phyloP scores from a whole-genome alignment of 1,139 yeast genomes.

The Debaryomyces udenii region DNA sequence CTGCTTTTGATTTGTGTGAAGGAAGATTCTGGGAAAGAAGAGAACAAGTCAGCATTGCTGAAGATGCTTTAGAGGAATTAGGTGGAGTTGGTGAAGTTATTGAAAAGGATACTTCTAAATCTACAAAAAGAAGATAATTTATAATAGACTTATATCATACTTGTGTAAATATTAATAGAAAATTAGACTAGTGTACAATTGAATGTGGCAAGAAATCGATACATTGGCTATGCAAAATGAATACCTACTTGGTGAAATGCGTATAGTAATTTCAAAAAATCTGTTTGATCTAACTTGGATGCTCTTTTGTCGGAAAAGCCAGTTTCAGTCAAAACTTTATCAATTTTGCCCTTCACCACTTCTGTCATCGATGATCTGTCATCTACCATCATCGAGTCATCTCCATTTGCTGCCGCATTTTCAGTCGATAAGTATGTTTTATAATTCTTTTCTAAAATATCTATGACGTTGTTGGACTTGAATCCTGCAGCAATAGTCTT shows the following conservation, averaged over 20 bases:
- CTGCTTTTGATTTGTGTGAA: constrained; percentile 88
- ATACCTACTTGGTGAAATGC: constrained; percentile 98
- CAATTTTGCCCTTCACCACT: constrained; percentile 60
- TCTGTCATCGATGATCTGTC: constrained; percentile 44
- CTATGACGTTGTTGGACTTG: constrained; percentile 79
- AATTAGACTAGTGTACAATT: constrained; percentile 11
- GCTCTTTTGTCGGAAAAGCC: constrained; percentile 86
- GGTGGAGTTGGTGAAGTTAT: constrained; percentile 91
- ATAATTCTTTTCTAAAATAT: constrained; percentile 86
- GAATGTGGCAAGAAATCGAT: constrained; percentile 23
- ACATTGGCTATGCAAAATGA: constrained; percentile 71
- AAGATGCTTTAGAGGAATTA: constrained; percentile 84
- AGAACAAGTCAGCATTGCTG: constrained; percentile 85
- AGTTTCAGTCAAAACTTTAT: constrained; percentile 72
- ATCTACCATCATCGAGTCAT: constrained; percentile 57
- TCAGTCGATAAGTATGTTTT: constrained; percentile 71
- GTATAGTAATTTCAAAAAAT: constrained; percentile 79
- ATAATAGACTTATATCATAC: constrained; percentile 9
- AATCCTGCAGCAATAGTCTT: constrained; percentile 93
- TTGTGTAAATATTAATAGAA: constrained; percentile 6
- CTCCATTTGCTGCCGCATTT: constrained; percentile 51
- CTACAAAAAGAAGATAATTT: constrained; percentile 41
- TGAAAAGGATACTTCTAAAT: constrained; percentile 68
- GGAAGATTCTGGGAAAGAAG: constrained; percentile 99
- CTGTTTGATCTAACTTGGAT: constrained; percentile 93